phyloP scores from a whole-genome alignment of 1,284 basidiomycete genomes.

The Hemileia vastatrix region DNA sequence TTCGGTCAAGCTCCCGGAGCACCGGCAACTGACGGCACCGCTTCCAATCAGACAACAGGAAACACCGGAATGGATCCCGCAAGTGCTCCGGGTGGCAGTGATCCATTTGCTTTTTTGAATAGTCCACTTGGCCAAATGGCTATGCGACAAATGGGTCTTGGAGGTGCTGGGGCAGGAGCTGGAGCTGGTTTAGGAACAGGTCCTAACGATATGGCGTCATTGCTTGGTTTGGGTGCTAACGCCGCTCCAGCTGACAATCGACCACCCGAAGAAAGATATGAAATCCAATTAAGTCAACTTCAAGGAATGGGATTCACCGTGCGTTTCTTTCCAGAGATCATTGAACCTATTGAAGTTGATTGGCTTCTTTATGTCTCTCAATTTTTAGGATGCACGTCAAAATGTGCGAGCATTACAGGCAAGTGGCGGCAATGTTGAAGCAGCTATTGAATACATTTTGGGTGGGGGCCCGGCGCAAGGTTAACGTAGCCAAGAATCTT shows the following conservation, averaged over 20 bases:
- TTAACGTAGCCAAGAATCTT: no score
- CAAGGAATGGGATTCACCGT: conserved; percentile 47
- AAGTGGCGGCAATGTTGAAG: conserved; percentile 77
- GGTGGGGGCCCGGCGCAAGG: no score
- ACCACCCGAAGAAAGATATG: conserved; percentile 76
- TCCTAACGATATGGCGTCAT: conserved; percentile 27
- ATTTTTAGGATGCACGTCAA: conserved; percentile 58
- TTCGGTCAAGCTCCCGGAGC: conserved; percentile 28
- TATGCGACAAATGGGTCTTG: conserved; percentile 28
- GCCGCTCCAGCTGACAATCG: conserved; percentile 57
- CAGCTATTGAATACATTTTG: conserved; percentile 82
- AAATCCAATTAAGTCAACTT: conserved; percentile 56
- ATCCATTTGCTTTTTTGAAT: conserved; percentile 25
- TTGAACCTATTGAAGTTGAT: neutral
- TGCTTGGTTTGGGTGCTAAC: conserved; percentile 33
- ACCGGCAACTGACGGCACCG: conserved; percentile 4
- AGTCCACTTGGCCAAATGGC: conserved; percentile 24
- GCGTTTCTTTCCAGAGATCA: neutral
- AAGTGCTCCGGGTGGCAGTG: neutral
- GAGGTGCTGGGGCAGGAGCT: conserved; percentile 27
- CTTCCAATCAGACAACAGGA: conserved; percentile 15
- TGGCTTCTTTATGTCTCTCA: conserved; percentile 23
- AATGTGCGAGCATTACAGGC: conserved; percentile 78
- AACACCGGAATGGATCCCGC: conserved; percentile 11
- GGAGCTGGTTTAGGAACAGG: no score